Conservation (phyloP, 2,329 filamentous ascomycete genomes). For the Thielaviopsis musarum region DNA sequence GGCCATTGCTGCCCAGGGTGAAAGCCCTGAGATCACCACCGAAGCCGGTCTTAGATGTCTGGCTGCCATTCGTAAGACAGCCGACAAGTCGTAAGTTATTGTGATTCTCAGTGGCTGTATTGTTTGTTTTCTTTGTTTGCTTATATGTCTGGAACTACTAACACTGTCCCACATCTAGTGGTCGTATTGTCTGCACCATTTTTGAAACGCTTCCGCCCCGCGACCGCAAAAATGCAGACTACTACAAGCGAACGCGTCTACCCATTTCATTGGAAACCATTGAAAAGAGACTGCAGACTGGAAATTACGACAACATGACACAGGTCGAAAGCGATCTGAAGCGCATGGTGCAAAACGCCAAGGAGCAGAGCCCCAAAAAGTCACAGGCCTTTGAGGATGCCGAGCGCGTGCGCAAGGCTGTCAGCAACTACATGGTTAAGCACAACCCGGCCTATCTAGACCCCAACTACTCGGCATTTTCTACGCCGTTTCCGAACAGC, state of each 20-base stretch:
- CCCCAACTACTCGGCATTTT: slow-evolving; percentile 49
- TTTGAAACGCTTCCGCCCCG: slow-evolving; percentile 57
- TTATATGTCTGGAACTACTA: slow-evolving; percentile 40
- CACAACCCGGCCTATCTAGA: slow-evolving; percentile 68
- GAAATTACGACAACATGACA: slow-evolving; percentile 53
- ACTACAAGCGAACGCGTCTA: slow-evolving; percentile 61
- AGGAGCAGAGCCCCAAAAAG: slow-evolving; percentile 61
- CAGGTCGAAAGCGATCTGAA: slow-evolving; percentile 73
- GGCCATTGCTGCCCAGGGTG: slow-evolving; percentile 26
- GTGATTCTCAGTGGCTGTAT: neutral
- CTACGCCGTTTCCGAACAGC: slow-evolving; percentile 54
- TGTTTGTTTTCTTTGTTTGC: slow-evolving; percentile 13
- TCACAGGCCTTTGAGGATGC: slow-evolving; percentile 67
- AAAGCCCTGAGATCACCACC: slow-evolving; percentile 52
- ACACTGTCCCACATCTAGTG: slow-evolving; percentile 27
- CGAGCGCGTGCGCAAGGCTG: slow-evolving; percentile 68
- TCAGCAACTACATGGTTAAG: slow-evolving; percentile 77
- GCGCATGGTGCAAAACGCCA: slow-evolving; percentile 74
- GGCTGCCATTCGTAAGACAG: slow-evolving; percentile 55
- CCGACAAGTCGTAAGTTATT: slow-evolving; percentile 59
- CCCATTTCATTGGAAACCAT: slow-evolving; percentile 66
- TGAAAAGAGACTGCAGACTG: slow-evolving; percentile 53
- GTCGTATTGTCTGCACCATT: slow-evolving; percentile 54
- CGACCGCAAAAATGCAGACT: slow-evolving; percentile 44
- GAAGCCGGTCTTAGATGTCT: slow-evolving; percentile 57